Conservation (phyloP, 1,284 basidiomycete species). For the Xerocomus amazonicus region DNA sequence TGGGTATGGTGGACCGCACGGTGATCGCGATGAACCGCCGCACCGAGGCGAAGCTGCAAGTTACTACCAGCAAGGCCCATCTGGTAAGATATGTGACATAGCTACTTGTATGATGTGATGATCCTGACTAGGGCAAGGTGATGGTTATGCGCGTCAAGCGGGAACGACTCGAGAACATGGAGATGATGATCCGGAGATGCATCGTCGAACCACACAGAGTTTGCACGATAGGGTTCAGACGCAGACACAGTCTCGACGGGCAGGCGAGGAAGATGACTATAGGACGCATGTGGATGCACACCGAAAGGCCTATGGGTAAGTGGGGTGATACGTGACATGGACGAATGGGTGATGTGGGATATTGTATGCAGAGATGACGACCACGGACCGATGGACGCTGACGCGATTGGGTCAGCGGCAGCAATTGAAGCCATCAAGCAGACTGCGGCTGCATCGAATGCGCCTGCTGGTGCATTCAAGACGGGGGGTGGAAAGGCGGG, state of each 20-base stretch:
- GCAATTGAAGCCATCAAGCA: slow-evolving; percentile 34
- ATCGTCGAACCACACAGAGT: too few relatives aligned
- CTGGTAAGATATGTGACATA: slow-evolving; percentile 7
- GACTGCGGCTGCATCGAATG: slow-evolving; percentile 15
- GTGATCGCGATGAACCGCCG: slow-evolving; percentile 1
- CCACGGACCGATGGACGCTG: slow-evolving; percentile 28
- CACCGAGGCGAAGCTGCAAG: slow-evolving; percentile 21
- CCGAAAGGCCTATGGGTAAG: slow-evolving; percentile 33
- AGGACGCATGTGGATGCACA: slow-evolving; percentile 26
- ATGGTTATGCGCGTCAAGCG: too few relatives aligned
- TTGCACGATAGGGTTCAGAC: too few relatives aligned
- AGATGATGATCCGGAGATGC: too few relatives aligned
- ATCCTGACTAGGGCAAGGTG: slow-evolving; percentile 11
- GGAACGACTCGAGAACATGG: too few relatives aligned
- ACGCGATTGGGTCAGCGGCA: slow-evolving; percentile 29
- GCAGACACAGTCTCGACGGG: slow-evolving; percentile 8
- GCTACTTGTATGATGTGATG: slow-evolving; percentile 7
- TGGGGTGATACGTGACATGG: neutral
- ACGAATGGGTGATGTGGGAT: neutral
- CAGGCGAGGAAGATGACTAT: slow-evolving; percentile 10
- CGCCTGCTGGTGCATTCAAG: slow-evolving; percentile 20
- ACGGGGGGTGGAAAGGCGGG: slow-evolving; percentile 4
- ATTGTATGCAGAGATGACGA: slow-evolving; percentile 16
- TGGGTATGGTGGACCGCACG: slow-evolving; percentile 7
- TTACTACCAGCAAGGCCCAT: slow-evolving; percentile 18